phyloP scores from a whole-genome alignment of 495 filamentous ascomycete genomes.

The Articulospora tetracladia region DNA sequence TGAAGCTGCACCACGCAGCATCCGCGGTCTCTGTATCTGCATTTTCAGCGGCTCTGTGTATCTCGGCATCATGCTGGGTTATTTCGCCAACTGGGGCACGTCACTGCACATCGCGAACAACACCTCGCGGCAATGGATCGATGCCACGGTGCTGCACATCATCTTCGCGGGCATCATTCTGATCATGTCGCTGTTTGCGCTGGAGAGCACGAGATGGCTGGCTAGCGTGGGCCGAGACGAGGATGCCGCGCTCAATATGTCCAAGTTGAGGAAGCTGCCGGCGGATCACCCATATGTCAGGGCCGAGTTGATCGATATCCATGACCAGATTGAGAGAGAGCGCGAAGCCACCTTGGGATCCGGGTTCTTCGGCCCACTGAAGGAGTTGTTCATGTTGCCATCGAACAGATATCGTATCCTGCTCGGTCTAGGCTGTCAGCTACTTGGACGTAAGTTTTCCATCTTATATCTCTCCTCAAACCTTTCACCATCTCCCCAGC shows the following conservation, averaged over 20 bases:
- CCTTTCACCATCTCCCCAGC: background rate
- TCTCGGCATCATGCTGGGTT: slow-evolving; percentile 55
- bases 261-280: slow-evolving; percentile 11
- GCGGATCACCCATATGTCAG: slow-evolving; percentile 40
- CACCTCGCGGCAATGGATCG: slow-evolving; percentile 29
- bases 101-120: slow-evolving; percentile 16
- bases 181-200: slow-evolving; percentile 52
- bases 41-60: slow-evolving; percentile 64
- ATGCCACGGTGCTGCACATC: slow-evolving; percentile 67
- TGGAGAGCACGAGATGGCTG: slow-evolving; percentile 59
- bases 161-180: slow-evolving; percentile 69
- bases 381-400: slow-evolving; percentile 56
- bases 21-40: slow-evolving; percentile 66
- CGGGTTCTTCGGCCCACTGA: slow-evolving; percentile 49
- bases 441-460: slow-evolving; percentile 41
- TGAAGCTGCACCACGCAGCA: slow-evolving; percentile 56
- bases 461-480: too few species aligned
- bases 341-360: slow-evolving; percentile 54
- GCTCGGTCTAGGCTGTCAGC: slow-evolving; percentile 31
- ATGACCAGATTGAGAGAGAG: slow-evolving; percentile 43
- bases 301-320: slow-evolving; percentile 52
- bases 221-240: slow-evolving; percentile 42
- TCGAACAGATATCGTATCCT: slow-evolving; percentile 59
- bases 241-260: slow-evolving; percentile 41
- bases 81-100: slow-evolving; percentile 34